Evolutionary conservation across 2,329 filamentous ascomycete genomes (phyloP), one percentile per base, ranked within the genome.

Genomic region (Trichoderma sp.): DNA sequence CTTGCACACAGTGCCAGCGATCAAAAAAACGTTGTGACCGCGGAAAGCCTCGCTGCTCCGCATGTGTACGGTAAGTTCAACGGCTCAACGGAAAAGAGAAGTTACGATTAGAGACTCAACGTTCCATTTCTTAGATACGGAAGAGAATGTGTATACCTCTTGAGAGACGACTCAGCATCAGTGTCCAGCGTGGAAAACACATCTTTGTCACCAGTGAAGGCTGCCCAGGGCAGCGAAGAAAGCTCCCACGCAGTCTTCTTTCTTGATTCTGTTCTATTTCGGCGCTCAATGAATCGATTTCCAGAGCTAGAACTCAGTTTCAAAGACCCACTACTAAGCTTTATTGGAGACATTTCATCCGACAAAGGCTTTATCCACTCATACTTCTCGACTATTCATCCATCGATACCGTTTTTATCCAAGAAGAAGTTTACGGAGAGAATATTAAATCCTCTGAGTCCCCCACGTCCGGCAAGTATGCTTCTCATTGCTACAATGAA

Each of bases 401-500:
- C 59, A 24, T 49, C 59, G 13, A 52, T 62, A 11, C 43, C 59
- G 10, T 62, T 35, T 27, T 52, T 62, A 29, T 62, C 59, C n/a
- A 62, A 52, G n/a, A 62, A 31, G 16, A 29, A 49, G n/a, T 62
- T 62, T 35, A 62, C 4, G 7, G 59, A 62, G 43, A 62, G 40
- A 14, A 40, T 62, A 21, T 13, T 62, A 24, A 62, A 52, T 13
- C 59, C 59, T 4, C 1, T 62, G 29, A 49, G 40, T n/a, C 29
- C 59, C 21, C 43, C n/a, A 19, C 59, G 59, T 19, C 43, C 59
- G 11, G 43, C 7, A 35, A 49, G 31, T 31, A 27, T 19, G 3
- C 59, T 62, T 35, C 59, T 62, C 10, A 47, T 62, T 49, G 40
- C 59, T 33, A 31, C 59, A 52, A 62, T 62, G 59, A 62, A 62